These are phyloP conservation scores for Talaromyces amestolkiae DNA, from an alignment of 2,329 filamentous ascomycete genomes.

Conservation along the genomic window DNA sequence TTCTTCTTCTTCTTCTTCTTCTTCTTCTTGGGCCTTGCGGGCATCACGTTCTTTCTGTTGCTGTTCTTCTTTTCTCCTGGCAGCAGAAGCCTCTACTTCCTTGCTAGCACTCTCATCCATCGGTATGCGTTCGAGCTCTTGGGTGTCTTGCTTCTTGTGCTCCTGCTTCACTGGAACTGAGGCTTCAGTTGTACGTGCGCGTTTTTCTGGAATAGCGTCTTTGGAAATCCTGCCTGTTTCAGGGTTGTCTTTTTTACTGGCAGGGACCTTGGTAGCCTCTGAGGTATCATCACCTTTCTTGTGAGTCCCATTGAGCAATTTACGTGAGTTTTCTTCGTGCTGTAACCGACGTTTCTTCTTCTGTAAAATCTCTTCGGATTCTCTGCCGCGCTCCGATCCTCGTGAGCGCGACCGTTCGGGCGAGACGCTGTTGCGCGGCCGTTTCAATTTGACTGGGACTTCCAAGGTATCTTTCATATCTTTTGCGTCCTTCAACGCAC, in stretches of 20 bases:
- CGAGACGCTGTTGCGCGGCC: constrained; percentile 42
- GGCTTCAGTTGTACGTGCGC: constrained; percentile 23
- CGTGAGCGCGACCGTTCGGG: constrained; percentile 40
- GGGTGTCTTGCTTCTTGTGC: constrained; percentile 28
- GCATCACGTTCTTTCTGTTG: constrained; percentile 4
- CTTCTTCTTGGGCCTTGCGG: constrained; percentile 15
- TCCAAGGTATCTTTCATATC: constrained; percentile 13
- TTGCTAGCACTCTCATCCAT: constrained; percentile 28
- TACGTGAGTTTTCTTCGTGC: constrained; percentile 38
- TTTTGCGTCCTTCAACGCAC: constrained; percentile 15
- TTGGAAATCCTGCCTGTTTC: constrained; percentile 23
- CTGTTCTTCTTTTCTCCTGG: constrained; percentile 26
- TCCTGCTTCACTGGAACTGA: constrained; percentile 32
- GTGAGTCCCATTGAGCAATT: constrained; percentile 29
- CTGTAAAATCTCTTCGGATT: constrained; percentile 32
- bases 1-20: constrained; percentile 26
- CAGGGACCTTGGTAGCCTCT: constrained; percentile 16
- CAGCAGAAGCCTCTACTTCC: constrained; percentile 21
- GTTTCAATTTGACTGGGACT: constrained; percentile 34
- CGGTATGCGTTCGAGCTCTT: constrained; percentile 31
- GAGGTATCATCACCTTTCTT: constrained; percentile 28
- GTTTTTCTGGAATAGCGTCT: constrained; percentile 16
- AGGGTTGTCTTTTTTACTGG: constrained; percentile 22
- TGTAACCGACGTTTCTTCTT: constrained; percentile 46
- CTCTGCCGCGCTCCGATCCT: constrained; percentile 31